Conservation (phyloP, 805 yeast species). For the Myxozyma udenii region DNA sequence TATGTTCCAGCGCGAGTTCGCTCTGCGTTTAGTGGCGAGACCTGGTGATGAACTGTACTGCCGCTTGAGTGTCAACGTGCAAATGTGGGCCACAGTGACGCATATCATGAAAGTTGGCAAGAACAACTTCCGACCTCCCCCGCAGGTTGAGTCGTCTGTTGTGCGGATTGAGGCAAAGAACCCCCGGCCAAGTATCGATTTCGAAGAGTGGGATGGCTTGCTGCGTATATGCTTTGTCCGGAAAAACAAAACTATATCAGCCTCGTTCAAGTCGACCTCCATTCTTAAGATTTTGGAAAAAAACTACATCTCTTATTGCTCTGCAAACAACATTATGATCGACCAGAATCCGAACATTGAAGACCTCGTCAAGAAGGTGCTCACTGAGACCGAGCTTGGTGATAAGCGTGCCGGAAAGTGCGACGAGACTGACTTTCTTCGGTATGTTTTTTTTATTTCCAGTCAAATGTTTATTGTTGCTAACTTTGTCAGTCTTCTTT, state of each 20-base stretch:
- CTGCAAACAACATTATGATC: conserved; percentile 46
- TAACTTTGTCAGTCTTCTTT: conserved; percentile 47
- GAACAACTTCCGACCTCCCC: conserved; percentile 96
- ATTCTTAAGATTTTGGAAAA: conserved; percentile 78
- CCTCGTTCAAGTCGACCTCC: conserved; percentile 83
- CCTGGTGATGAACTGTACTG: conserved; percentile 96
- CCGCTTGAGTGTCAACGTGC: conserved; percentile 92
- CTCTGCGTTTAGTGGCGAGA: conserved; percentile 84
- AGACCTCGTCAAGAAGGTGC: conserved; percentile 66
- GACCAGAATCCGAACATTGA: conserved; percentile 41
- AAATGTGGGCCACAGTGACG: conserved; percentile 99
- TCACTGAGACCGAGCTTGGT: conserved; percentile 72
- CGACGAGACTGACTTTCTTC: conserved; percentile 89
- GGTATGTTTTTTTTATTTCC: conserved; percentile 33
- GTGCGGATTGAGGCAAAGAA: conserved; percentile 87
- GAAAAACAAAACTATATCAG: conserved; percentile 87
- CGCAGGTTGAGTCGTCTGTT: conserved; percentile 95
- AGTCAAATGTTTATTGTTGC: too few species aligned
- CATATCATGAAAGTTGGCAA: conserved; percentile 98
- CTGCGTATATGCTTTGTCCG: conserved; percentile 87
- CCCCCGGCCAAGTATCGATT: conserved; percentile 93
- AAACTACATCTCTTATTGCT: conserved; percentile 77
- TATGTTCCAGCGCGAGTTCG: conserved; percentile 98
- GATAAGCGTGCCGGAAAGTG: conserved; percentile 90
- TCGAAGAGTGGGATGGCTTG: conserved; percentile 95